A percentile compares a stretch with the other conserved stretches of the same genome.
phyloP scores from a whole-genome alignment of 495 filamentous ascomycete species.

The Neurospora sp. region DNA sequence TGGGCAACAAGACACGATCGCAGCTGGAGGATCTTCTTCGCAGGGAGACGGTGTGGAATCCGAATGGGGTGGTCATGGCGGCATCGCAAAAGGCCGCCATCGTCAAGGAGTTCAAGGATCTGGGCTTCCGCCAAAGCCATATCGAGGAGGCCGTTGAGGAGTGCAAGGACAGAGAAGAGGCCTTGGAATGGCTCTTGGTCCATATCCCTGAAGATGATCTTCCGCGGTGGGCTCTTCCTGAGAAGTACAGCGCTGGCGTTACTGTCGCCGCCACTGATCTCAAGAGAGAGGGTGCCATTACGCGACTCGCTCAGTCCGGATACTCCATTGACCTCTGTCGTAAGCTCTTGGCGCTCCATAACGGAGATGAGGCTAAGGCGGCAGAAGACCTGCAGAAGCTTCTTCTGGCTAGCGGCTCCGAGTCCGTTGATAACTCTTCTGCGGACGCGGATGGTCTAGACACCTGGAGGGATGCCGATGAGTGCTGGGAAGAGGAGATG shows the following conservation, averaged over 20 bases:
- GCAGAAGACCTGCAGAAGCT: slow-evolving; percentile 68
- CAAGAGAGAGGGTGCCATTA: slow-evolving; percentile 65
- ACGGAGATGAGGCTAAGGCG: slow-evolving; percentile 65
- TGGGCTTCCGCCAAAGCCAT: slow-evolving; percentile 82
- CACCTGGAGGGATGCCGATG: slow-evolving; percentile 35
- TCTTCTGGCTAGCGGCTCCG: slow-evolving; percentile 41
- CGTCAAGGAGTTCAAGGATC: slow-evolving; percentile 58
- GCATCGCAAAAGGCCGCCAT: slow-evolving; percentile 45
- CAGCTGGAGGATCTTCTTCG: slow-evolving; percentile 72
- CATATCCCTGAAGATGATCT: slow-evolving; percentile 96
- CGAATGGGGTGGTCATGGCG: slow-evolving; percentile 55
- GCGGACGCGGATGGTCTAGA: slow-evolving; percentile 21
- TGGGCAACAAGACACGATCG: slow-evolving; percentile 66
- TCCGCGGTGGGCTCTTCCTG: slow-evolving; percentile 80
- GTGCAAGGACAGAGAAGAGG: slow-evolving; percentile 88
- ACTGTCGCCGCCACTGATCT: slow-evolving; percentile 72
- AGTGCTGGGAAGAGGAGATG: slow-evolving; percentile 79
- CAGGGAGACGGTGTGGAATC: slow-evolving; percentile 77
- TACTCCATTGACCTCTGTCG: slow-evolving; percentile 78
- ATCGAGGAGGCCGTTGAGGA: slow-evolving; percentile 76
- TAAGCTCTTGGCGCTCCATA: slow-evolving; percentile 54
- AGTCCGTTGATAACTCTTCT: not conserved
- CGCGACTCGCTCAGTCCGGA: slow-evolving; percentile 69
- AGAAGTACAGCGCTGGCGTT: slow-evolving; percentile 79
- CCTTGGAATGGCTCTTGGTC: slow-evolving; percentile 82